Conservation (phyloP, 345 rosid species). For the Murraya koenigii region DNA sequence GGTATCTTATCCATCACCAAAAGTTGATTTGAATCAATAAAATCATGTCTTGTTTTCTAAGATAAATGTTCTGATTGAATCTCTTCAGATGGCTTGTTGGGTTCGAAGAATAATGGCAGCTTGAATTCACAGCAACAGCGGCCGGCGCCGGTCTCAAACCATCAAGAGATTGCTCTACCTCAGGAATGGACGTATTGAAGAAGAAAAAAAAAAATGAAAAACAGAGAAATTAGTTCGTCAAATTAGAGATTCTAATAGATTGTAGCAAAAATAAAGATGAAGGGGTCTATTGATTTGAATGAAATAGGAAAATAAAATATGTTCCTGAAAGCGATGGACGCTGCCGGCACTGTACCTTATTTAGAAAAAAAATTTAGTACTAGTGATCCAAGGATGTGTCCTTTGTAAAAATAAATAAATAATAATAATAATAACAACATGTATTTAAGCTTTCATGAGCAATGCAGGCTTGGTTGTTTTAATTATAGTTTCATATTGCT, state of each 20-base stretch:
- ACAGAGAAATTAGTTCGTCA: neutral
- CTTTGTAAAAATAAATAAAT: too few relatives aligned
- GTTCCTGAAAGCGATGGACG: neutral
- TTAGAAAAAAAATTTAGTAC: neutral
- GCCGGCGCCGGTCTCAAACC: constrained; percentile 39
- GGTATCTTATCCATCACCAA: constrained; percentile 34
- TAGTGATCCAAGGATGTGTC: constrained; percentile 5
- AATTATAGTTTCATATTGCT: neutral
- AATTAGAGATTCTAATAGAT: neutral
- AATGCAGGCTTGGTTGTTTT: neutral
- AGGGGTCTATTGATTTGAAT: neutral
- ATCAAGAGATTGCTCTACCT: constrained; percentile 56
- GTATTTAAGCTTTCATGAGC: neutral
- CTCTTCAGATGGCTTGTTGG: constrained; percentile 31
- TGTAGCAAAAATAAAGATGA: constrained; percentile 12
- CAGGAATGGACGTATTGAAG: constrained; percentile 78
- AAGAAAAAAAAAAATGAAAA: neutral
- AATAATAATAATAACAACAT: neutral
- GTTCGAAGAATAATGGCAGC: constrained; percentile 16
- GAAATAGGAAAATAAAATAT: neutral
- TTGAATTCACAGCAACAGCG: constrained; percentile 33
- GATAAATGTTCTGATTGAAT: neutral
- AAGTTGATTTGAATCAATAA: neutral
- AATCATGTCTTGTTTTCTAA: neutral
- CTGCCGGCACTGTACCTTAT: constrained; percentile 13